Percentiles rank a stretch among this genome's conserved stretches.
Conservation (phyloP, 495 filamentous ascomycete species). For the Aspergillus incahuasiensis region DNA sequence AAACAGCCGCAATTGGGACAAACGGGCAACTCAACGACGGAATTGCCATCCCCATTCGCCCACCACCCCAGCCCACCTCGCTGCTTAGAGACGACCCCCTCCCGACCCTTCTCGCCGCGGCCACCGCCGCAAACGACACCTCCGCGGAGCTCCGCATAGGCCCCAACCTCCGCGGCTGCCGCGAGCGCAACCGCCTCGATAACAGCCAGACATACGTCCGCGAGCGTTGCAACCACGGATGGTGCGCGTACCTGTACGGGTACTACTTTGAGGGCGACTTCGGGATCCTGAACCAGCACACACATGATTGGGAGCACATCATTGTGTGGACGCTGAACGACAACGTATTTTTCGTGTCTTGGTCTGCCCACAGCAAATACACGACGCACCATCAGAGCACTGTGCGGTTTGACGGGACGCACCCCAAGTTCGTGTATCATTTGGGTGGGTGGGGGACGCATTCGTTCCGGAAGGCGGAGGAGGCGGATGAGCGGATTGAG, state of each 20-base stretch:
- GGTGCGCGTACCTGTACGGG: background rate
- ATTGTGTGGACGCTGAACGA: background rate
- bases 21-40: too few relatives aligned
- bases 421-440: background rate
- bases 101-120: background rate
- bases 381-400: background rate
- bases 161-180: background rate
- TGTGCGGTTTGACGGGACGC: background rate
- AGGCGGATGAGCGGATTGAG: background rate
- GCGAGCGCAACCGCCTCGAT: background rate
- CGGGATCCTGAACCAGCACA: background rate
- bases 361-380: background rate
- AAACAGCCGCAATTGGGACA: background rate
- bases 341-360: background rate
- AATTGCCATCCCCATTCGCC: too few relatives aligned
- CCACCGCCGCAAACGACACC: background rate
- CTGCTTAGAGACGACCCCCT: too few relatives aligned
- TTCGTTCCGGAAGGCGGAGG: background rate
- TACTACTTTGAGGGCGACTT: background rate
- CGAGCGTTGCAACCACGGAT: background rate
- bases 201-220: background rate
- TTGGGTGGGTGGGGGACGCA: background rate
- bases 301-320: background rate
- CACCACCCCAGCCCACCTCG: too few relatives aligned
- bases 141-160: background rate